Conservation (phyloP, 805 yeast genomes). For the Nematodospora valgi region DNA sequence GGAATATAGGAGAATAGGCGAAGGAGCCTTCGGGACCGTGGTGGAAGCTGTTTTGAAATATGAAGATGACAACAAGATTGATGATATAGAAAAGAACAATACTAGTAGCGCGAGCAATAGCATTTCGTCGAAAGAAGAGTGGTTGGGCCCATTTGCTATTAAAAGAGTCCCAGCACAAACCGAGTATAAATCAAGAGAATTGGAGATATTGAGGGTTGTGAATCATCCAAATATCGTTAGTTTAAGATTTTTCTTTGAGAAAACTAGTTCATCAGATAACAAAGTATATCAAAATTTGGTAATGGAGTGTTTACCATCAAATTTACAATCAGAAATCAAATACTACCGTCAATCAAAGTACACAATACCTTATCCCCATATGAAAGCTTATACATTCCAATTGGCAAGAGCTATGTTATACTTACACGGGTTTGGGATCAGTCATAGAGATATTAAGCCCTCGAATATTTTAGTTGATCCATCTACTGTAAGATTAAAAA, state of each 20-base stretch:
- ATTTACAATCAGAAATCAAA: conserved; percentile 71
- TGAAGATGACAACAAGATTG: conserved; percentile 18
- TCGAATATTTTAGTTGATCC: conserved; percentile 80
- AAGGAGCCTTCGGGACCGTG: conserved; percentile 85
- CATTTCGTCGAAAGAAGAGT: conserved; percentile 19
- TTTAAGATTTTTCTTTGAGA: conserved; percentile 68
- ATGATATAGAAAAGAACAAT: neutral
- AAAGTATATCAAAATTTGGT: conserved; percentile 76
- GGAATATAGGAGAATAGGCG: conserved; percentile 74
- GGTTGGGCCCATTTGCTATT: conserved; percentile 83
- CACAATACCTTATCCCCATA: conserved; percentile 66
- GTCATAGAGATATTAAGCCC: conserved; percentile 84
- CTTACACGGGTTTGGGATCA: conserved; percentile 73
- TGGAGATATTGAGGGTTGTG: conserved; percentile 70
- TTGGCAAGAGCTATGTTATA: conserved; percentile 81
- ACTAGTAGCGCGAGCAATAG: neutral
- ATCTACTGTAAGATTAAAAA: conserved; percentile 58
- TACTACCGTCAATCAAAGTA: conserved; percentile 59
- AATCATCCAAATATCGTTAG: conserved; percentile 78
- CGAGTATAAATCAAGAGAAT: conserved; percentile 78
- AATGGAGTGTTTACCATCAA: conserved; percentile 85
- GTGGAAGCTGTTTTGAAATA: conserved; percentile 60
- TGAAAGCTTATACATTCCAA: conserved; percentile 75
- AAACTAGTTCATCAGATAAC: conserved; percentile 58
- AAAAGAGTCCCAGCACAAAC: conserved; percentile 86